Percentiles rank a stretch among this genome's conserved stretches.
Evolutionary conservation across 1,284 basidiomycete genomes (phyloP).

Genomic region (Retiboletus fuscus): DNA sequence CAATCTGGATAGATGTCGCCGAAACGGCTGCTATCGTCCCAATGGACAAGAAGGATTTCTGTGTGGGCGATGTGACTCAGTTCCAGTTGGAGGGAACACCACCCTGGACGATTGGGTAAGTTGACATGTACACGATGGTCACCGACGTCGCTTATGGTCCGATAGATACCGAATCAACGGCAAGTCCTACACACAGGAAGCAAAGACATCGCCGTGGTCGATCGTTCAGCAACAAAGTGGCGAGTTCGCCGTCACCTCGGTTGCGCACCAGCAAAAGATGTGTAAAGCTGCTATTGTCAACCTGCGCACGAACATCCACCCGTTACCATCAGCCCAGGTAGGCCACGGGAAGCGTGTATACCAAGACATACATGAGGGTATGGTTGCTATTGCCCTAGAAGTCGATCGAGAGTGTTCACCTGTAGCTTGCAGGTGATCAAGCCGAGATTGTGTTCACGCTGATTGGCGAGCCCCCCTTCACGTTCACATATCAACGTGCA

Average conservation of each 20-base stretch:
- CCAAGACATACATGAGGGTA: slow-evolving; percentile 90
- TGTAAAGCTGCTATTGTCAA: slow-evolving; percentile 87
- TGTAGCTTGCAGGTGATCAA: slow-evolving; percentile 73
- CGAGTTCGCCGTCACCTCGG: slow-evolving; percentile 83
- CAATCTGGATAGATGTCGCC: slow-evolving; percentile 88
- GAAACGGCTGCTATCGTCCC: slow-evolving; percentile 94
- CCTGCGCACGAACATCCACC: slow-evolving; percentile 82
- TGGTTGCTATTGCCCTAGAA: neutral
- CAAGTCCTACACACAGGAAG: slow-evolving; percentile 79
- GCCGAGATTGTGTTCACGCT: slow-evolving; percentile 93
- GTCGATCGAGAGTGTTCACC: slow-evolving; percentile 17
- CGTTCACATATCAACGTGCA: slow-evolving; percentile 91
- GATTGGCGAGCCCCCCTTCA: slow-evolving; percentile 92
- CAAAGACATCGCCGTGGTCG: slow-evolving; percentile 84
- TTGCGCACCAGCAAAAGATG: slow-evolving; percentile 92
- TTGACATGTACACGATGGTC: slow-evolving; percentile 25
- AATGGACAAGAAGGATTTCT: slow-evolving; percentile 85
- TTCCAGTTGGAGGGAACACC: slow-evolving; percentile 95
- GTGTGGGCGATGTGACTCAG: slow-evolving; percentile 90
- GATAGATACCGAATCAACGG: slow-evolving; percentile 85
- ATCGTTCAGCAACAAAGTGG: slow-evolving; percentile 86
- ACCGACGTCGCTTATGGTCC: slow-evolving; percentile 22
- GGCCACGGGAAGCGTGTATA: slow-evolving; percentile 84
- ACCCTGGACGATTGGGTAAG: slow-evolving; percentile 93
- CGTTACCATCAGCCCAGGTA: slow-evolving; percentile 89